These are phyloP conservation scores for Neurospora pannonica DNA, from an alignment of 495 filamentous ascomycete species.

Conservation along the genomic window DNA sequence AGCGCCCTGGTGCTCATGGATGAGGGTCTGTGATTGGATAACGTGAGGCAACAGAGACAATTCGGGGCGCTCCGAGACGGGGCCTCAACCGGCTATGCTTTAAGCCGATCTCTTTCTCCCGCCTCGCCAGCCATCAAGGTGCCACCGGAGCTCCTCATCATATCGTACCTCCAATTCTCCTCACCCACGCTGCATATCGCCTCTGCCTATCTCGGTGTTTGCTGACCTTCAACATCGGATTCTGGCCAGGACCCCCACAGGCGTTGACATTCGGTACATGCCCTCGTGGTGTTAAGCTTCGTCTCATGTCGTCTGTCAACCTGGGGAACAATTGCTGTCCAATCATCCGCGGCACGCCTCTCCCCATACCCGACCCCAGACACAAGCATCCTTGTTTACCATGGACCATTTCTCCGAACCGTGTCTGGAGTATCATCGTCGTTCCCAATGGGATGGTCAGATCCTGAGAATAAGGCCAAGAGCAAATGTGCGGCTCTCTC, in stretches of 20 bases:
- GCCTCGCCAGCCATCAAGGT: background rate
- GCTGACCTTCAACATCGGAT: background rate
- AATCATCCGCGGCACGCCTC: background rate
- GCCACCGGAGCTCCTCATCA: background rate
- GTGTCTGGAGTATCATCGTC: background rate
- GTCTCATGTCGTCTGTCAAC: background rate
- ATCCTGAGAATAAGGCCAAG: background rate
- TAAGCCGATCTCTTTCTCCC: background rate
- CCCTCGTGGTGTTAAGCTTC: background rate
- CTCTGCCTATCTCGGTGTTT: background rate
- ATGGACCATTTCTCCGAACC: background rate
- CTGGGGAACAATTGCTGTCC: background rate
- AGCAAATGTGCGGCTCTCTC: background rate
- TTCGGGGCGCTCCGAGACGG: background rate
- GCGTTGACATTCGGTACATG: background rate
- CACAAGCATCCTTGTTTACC: background rate
- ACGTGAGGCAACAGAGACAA: background rate
- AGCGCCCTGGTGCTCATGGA: background rate
- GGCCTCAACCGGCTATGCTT: background rate
- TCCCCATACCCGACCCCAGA: background rate
- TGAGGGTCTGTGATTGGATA: constrained; percentile 9
- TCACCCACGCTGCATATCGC: background rate
- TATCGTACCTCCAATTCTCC: background rate
- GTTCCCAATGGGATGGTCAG: background rate
- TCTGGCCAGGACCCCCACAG: background rate